Base-by-base conservation (phyloP, 1,284 basidiomycete genomes). In the Grifola frondosa region DNA sequence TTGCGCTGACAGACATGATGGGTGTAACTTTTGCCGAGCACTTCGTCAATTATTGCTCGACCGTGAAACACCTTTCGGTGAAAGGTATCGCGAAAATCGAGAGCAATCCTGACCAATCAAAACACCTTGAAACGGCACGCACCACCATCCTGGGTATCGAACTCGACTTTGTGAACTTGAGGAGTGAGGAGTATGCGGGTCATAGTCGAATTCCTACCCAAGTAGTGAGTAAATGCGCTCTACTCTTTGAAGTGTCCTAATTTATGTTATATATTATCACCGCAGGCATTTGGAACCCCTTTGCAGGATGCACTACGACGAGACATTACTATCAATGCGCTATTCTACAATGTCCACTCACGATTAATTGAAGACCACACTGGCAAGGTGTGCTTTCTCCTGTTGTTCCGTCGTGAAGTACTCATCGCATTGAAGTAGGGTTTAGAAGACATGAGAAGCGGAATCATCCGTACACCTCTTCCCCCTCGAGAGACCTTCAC, bases 41-140 rank as follows among this genome's bases (percentile, higher is more conserved):
- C 43, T 84, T 99, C 49, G 78, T 84, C 15, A 67, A 73, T 17
- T 97, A 78, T 59, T 73, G 91, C 54, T 74, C 81, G 0, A 60
- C 71, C 8, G 65, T 58, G 19, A 77, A 82, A 26, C 71, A 77
- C 31, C 62, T 89, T 11, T 54, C 75, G 20, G 79, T 81, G 3
- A 80, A 83, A 40, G 76, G 75, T 17, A 75, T 88, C 30, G 70
- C 87, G 17, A 91, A 86, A 59, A 94, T 99, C 46, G 91, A 90
- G 40, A 87, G 88, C 49, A 98, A 99, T 59, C 96, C 97, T 0
- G 92, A 96, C 35, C 97, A 99, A 69, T 96, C 91, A 42, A 99
- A 99, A 65, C 97, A 98, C 67, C 77, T 99, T 25, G 96, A 99
- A 68, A 98, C 97, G 0, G 96, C 94, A 1, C 88, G 88, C n/a